Percentiles rank a stretch among this genome's conserved stretches.
Conservation (phyloP, 2,329 filamentous ascomycete species). For the Beauveria sp. region DNA sequence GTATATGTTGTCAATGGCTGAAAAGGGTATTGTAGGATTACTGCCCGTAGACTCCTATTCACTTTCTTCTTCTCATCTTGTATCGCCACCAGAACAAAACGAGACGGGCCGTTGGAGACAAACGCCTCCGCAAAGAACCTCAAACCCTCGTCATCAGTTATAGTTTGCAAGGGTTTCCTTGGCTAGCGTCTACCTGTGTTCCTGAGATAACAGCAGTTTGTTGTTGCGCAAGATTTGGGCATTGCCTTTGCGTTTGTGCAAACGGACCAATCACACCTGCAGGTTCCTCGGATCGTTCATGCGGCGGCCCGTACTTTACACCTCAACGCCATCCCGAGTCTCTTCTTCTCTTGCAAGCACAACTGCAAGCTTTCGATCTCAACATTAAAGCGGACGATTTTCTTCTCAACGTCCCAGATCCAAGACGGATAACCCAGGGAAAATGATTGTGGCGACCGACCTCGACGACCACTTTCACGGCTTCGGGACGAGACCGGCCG, state of each 20-base stretch:
- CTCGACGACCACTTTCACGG: background rate
- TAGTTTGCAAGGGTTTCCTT: background rate
- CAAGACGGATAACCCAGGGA: background rate
- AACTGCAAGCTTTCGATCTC: too few relatives aligned
- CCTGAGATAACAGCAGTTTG: background rate
- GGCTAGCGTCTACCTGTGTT: background rate
- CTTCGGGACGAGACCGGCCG: background rate
- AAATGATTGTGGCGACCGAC: background rate
- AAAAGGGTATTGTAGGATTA: background rate
- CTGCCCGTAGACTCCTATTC: background rate
- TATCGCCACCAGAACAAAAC: background rate
- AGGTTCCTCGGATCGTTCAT: background rate
- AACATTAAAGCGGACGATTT: background rate
- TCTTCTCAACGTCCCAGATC: background rate
- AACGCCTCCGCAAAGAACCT: background rate
- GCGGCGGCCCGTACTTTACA: background rate
- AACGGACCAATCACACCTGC: background rate
- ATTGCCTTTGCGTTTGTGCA: background rate
- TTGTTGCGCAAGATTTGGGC: background rate
- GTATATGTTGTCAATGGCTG: background rate
- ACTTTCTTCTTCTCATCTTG: background rate
- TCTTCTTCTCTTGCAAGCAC: background rate
- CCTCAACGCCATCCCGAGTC: background rate
- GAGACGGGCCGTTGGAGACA: background rate
- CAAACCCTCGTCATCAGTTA: background rate